Conservation (phyloP, 2,329 filamentous ascomycete species). For the Magnaporthales sp. region DNA sequence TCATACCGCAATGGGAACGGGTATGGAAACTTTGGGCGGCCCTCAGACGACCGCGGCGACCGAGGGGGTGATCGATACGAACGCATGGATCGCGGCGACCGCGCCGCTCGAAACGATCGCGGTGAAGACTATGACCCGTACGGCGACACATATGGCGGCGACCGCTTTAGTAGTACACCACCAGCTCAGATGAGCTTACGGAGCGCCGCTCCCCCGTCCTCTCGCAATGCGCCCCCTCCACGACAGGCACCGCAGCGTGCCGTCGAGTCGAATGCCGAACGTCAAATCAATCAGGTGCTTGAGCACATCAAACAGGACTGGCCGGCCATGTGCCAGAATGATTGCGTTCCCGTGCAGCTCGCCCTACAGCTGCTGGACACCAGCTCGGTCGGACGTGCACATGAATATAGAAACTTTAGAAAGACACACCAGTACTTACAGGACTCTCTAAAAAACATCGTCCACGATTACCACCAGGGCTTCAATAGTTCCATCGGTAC, state of each 20-base stretch:
- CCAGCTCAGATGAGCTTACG: constrained; percentile 15
- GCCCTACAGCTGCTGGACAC: constrained; percentile 91
- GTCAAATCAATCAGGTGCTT: constrained; percentile 56
- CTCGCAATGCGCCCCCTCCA: constrained; percentile 17
- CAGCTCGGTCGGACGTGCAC: constrained; percentile 85
- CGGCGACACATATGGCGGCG: constrained; percentile 34
- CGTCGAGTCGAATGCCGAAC: constrained; percentile 38
- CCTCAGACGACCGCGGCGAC: constrained; percentile 15
- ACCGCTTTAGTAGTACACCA: constrained; percentile 26
- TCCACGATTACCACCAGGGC: constrained; percentile 97
- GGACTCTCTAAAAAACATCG: constrained; percentile 83
- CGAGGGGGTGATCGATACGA: neutral
- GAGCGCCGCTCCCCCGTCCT: constrained; percentile 14
- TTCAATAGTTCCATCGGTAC: constrained; percentile 99
- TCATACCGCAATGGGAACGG: constrained; percentile 35
- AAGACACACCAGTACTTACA: constrained; percentile 83
- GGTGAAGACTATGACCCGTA: constrained; percentile 43
- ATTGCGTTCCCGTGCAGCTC: constrained; percentile 88
- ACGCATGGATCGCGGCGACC: constrained; percentile 32
- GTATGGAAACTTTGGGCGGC: constrained; percentile 33
- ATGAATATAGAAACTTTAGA: constrained; percentile 79
- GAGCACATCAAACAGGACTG: constrained; percentile 82
- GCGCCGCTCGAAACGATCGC: constrained; percentile 21
- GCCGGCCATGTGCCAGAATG: constrained; percentile 81
- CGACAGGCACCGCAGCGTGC: constrained; percentile 12